Conservation (phyloP, 257 asterid genomes). For the Linaria vulgaris region DNA sequence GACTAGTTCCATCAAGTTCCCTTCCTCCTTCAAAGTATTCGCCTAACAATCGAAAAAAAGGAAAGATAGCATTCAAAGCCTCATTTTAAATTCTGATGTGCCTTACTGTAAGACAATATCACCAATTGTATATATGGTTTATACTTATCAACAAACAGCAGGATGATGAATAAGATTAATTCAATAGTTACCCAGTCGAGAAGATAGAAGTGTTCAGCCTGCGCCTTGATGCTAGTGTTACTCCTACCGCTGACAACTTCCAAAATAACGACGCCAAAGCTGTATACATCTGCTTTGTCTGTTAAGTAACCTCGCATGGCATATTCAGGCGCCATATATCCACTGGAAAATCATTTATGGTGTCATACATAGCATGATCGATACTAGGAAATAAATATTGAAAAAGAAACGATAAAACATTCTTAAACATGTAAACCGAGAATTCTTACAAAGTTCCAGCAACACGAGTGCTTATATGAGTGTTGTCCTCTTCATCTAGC, state of each 20-base stretch:
- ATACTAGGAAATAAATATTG: not conserved
- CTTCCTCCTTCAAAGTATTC: constrained; percentile 38
- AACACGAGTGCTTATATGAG: constrained; percentile 60
- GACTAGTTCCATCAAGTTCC: constrained; percentile 45
- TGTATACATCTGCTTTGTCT: constrained; percentile 62
- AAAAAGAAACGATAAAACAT: not conserved
- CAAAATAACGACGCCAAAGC: constrained; percentile 50
- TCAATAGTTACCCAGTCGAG: constrained; percentile 51
- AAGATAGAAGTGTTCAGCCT: constrained; percentile 39
- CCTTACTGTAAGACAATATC: too few species aligned
- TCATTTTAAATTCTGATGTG: not conserved
- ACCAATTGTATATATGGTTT: not conserved
- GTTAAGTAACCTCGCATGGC: constrained; percentile 62
- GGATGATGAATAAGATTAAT: not conserved
- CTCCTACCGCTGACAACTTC: constrained; percentile 48
- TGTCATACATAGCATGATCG: too few species aligned
- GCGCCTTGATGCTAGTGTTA: constrained; percentile 38
- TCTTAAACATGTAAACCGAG: too few species aligned
- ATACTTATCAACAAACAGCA: too few species aligned
- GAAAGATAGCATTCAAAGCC: constrained; percentile 1
- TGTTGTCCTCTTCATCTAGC: constrained; percentile 58
- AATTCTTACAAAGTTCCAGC: constrained; percentile 61
- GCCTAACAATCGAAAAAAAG: constrained; percentile 36
- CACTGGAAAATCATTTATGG: constrained; percentile 3
- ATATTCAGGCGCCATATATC: constrained; percentile 35